Base-by-base conservation (phyloP, 2,329 filamentous ascomycete genomes). In the Lanzia echinophila region DNA sequence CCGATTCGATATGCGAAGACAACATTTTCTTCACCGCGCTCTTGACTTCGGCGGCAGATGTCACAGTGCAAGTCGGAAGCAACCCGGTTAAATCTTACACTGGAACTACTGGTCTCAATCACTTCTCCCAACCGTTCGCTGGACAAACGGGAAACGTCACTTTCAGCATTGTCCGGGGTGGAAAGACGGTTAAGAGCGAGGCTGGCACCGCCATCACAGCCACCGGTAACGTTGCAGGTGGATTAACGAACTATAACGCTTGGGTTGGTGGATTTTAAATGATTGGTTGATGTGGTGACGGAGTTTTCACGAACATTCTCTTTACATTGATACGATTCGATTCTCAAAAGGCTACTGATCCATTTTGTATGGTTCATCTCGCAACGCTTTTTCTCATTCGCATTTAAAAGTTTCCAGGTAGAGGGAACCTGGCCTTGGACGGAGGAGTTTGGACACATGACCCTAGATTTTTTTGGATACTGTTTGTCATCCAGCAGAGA, bases 41-140 rank as follows among this genome's bases (percentile, higher is more conserved):
- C 2, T 57, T 73, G 10, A 62, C 52, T 19, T 52, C 56, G 4
- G 51, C 60, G 15, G 67, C 64, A 1, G 55, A 64, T 17, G 64
- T 69, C 1, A 61, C 49, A n/a, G 64, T 70, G 33, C 58, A 63
- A 38, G 66, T 72, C 54, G 70, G 69, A 3, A 56, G 45, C 38
- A 50, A 56, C 20, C 28, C 59, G 6, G 58, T 54, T 20, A 43
- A 50, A 22, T 49, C 49, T 47, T 58, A 59, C 10, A 11, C 53
- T 10, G 63, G 64, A 13, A 28, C 32, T 3, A 43, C 51, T 4
- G 55, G 57, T 6, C 59, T 65, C 17, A 67, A 67, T 48, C 60
- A 63, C 46, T 63, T 60, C 58, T 61, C 60, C 47, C 46, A 60
- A 34, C 55, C 60, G 4, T 71, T 71, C 50, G 58, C 62, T 39